Base-by-base conservation (phyloP, 495 filamentous ascomycete genomes). In the Podospora pseudopauciseta region DNA sequence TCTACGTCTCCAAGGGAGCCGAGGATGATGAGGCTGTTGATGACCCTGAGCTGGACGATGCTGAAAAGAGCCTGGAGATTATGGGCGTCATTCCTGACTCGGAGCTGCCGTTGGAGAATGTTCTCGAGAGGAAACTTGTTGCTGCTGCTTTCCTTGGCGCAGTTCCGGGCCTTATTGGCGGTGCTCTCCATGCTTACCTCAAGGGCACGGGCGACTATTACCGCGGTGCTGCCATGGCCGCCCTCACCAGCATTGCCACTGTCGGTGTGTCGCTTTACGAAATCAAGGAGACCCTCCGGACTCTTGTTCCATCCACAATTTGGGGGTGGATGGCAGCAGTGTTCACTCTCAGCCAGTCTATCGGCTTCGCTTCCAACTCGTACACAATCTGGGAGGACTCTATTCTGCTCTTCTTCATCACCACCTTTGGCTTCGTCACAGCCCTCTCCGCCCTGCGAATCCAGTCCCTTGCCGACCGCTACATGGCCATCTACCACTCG, bases 301-400 rank as follows among this genome's bases (percentile, higher is more conserved):
- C 79, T n/a, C 84, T 92, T 55, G 68, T 93, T n/a, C 94, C 94
- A 0, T 86, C 75, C n/a, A 89, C 88, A 0, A 76, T 93, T 64
- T 98, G 94, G 94, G 91, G 92, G 19, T 92, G 92, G 89, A 82
- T 97, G 64, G 89, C 91, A 1, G 77, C 94, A 55, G 75, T 94
- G 28, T 92, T 97, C 70, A 94, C 93, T 0, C 76, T 92, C 28
- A 86, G 87, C 70, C 92, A 96, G 75, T 95, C 92, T 18, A 79
- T 92, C 70, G 94, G 94, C 53, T 98, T 97, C 78, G 95, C 93
- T 0, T 94, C 95, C 4, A 99, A 98, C 75, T 98, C 95, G 2
- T 99, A 93, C 79, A 98, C 94, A 5, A 97, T 99, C 69, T 98
- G 96, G 96, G 95, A 99, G 80, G 96, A 98, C 72, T 91, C 93